These are phyloP conservation scores for Pythium oligandrum DNA, from an alignment of 352 stramenopile species.

Conservation along the genomic window DNA sequence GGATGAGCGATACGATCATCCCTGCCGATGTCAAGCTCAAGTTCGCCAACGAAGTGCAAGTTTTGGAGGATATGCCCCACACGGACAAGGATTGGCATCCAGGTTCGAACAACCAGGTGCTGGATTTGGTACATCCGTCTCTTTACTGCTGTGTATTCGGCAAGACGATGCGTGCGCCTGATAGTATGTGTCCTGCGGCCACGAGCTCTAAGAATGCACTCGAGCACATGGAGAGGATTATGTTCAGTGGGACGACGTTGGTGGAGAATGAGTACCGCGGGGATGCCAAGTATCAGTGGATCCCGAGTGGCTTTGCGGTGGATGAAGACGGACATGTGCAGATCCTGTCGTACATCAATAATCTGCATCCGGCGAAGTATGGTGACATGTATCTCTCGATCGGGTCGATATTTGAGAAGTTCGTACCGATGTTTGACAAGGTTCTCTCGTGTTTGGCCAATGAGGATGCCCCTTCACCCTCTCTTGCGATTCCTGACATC, in stretches of 20 bases:
- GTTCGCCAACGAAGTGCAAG: slow-evolving; percentile 21
- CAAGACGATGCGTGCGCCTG: slow-evolving; percentile 17
- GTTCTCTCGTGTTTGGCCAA: slow-evolving; percentile 12
- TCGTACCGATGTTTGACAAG: slow-evolving; percentile 28
- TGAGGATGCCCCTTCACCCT: not conserved
- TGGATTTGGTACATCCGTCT: slow-evolving; percentile 57
- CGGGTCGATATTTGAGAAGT: slow-evolving; percentile 14
- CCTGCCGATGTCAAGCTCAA: slow-evolving; percentile 15
- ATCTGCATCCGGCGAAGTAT: slow-evolving; percentile 24
- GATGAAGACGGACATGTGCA: slow-evolving; percentile 7
- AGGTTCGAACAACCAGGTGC: slow-evolving; percentile 36
- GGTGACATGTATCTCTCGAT: slow-evolving; percentile 19
- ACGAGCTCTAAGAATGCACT: not conserved
- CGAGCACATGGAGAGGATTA: slow-evolving; percentile 29
- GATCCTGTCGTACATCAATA: slow-evolving; percentile 34
- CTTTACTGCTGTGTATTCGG: slow-evolving; percentile 51
- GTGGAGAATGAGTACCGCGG: slow-evolving; percentile 7
- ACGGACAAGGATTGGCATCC: slow-evolving; percentile 56
- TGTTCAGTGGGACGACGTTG: slow-evolving; percentile 18
- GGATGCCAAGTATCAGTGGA: slow-evolving; percentile 22
- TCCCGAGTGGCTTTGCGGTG: slow-evolving; percentile 23
- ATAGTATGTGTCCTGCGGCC: not conserved
- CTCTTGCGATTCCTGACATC: slow-evolving; percentile 1
- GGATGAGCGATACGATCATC: slow-evolving; percentile 31
- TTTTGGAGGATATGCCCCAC: slow-evolving; percentile 32